Evolutionary conservation across 768 basidiomycete genomes (phyloP), one percentile per base, ranked within the genome.

Genomic region (Boletus bicolor): DNA sequence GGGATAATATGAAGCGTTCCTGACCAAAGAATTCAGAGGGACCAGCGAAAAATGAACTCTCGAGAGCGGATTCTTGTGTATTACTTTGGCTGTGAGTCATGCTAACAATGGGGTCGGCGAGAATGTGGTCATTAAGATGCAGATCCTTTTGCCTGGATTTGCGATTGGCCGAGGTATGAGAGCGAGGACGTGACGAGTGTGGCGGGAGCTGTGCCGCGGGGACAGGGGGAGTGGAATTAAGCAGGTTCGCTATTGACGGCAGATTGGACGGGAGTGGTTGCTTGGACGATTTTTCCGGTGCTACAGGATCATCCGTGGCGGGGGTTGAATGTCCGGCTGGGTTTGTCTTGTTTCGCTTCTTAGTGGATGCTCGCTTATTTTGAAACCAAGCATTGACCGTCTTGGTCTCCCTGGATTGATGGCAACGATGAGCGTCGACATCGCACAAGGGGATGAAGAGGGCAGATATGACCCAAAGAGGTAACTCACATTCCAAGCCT

Each of bases 331-430:
- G 61, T 21, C 73, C 77, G 39, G 55, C 61, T 51, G 58, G 57
- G 21, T 64, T 65, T 68, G 76, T 68, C 78, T 80, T 70, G 75
- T 80, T 75, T 21, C 79, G 76, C 72, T 91, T 91, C 79, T 89
- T 91, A 63, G 82, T 83, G 12, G 88, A 89, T 7, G 89, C 89
- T 52, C 89, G 80, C 77, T 90, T 91, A 69, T 91, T 91, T 74
- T 91, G 89, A 72, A 91, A 91, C 86, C 87, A 91, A 14, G 89
- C 86, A 68, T 88, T 87, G 67, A 91, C 88, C 3, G 87, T 89
- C 79, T 91, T 91, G 70, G 83, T 84, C 69, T 90, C 87, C 85
- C 89, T 91, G 67, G 50, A 51, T 59, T 51, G 53, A 55, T 47
- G 39, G 57, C n/a, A 49, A 45, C 43, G 56, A 55, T 44, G 56